Evolutionary conservation across 768 basidiomycete genomes (phyloP), one percentile per base, ranked within the genome.

Genomic region (Cubamyces lactineus): DNA sequence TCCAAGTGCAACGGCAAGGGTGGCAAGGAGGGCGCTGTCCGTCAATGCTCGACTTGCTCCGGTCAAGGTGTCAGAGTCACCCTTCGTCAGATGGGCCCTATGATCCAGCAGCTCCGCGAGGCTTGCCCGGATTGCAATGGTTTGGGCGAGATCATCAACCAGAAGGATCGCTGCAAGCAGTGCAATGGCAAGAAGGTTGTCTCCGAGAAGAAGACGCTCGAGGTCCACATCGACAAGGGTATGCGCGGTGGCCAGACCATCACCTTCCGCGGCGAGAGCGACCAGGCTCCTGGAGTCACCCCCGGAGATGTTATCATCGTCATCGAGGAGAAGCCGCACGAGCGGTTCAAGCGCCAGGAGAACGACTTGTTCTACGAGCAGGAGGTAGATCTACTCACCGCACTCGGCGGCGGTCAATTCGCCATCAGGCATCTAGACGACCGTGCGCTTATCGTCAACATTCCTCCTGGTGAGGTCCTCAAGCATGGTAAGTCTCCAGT

Each of bases 91-190:
- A 92, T 99, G 86, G 97, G 97, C 26, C 97, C 97, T 5, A 99
- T 99, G 97, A 93, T 99, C 69, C 97, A 99, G 77, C 96, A 99
- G 78, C 92, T 98, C 68, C 97, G 98, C 74, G 92, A 94, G 56
- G 83, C 87, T 47, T 99, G 97, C 79, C 87, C 89, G 72, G 97
- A 98, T 16, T 99, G 97, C 75, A 84, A 82, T 53, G 97, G 93
- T 16, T 84, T 87, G n/a, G 97, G 97, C 67, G 96, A 99, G 76
- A 82, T 95, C 69, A 97, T 99, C 81, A 95, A 94, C 74, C 72
- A 78, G 59, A 98, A 95, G 75, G 94, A 98, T 80, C 84, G 90
- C 62, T 99, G 97, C 85, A 83, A 86, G 73, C 80, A 79, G 38
- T 99, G 97, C 84, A 92, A 91, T 75, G 97, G 94, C 67, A 97